Base-by-base conservation (phyloP, 495 filamentous ascomycete species). In the Penicillium cosmopolitanum region DNA sequence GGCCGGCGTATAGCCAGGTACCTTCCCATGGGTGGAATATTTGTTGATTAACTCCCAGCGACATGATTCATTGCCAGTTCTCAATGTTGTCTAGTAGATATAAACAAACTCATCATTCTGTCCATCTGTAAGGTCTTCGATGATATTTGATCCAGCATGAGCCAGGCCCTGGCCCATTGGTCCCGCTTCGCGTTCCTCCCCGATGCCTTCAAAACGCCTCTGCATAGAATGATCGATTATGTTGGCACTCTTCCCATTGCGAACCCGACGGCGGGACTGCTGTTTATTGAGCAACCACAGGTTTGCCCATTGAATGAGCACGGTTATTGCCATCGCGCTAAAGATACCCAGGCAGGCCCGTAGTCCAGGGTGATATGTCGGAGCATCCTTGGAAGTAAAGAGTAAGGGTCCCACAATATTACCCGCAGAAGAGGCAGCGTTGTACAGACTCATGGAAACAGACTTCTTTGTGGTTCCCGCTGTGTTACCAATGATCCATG, bases 51-150 rank as follows among this genome's bases (percentile, higher is more conserved):
- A 31, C 5, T 31, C 5, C 28, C 28, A 31, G 6, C 6, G 28
- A 31, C 28, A 31, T 31, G 28, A 6, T 31, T 31, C 28, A 9
- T 4, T 31, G 5, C 6, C 8, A 31, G 28, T 31, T 7, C 8
- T 31, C 5, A 9, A 31, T 9, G 2, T 4, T 31, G 28, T 31
- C 54, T 75, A 87, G 61, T 87, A 85, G 55, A 88, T 81, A 76
- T 87, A 87, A 7, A 87, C 79, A 74, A 88, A 87, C 71, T 89
- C 85, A 61, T 88, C 84, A 64, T 89, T 88, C 73, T 85, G 70
- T 33, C 82, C 66, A 64, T 88, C 85, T 25, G 85, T 88, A 66
- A 86, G 55, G 71, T 87, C 86, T 51, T 73, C 53, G 53, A 84
- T 82, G 11, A 78, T 82, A 36, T 80, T 57, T 46, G 64, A 68